phyloP scores from a whole-genome alignment of 129 eudicot genomes.

The Flaveria linearis region DNA sequence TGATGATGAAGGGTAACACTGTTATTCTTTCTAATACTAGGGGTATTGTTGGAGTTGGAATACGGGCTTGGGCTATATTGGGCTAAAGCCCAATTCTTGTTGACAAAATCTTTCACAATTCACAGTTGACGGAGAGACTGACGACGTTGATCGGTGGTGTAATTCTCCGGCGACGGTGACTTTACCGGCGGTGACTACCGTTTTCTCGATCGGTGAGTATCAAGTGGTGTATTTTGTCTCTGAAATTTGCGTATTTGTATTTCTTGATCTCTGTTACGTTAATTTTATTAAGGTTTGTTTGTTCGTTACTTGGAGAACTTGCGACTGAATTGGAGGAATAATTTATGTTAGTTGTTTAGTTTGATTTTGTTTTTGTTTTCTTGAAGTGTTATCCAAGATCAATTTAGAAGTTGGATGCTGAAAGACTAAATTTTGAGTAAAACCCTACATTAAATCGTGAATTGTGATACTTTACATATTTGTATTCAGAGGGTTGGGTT shows the following conservation, averaged over 20 bases:
- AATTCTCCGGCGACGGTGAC: conserved; percentile 20
- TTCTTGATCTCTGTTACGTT: background rate
- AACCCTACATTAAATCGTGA: background rate
- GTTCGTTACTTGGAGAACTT: conserved; percentile 3
- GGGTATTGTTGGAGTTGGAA: conserved; percentile 6
- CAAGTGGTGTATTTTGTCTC: background rate
- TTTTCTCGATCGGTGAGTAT: background rate
- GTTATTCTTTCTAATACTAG: background rate
- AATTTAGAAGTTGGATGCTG: background rate
- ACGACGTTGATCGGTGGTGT: conserved; percentile 11
- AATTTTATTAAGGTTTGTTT: background rate
- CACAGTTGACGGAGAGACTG: conserved; percentile 1
- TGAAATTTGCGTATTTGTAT: background rate
- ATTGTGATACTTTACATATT: background rate
- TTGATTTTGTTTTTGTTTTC: conserved; percentile 17
- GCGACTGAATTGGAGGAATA: conserved; percentile 18
- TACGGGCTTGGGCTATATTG: background rate
- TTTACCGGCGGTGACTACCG: conserved; percentile 12
- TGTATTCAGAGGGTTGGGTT: background rate
- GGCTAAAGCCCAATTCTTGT: conserved; percentile 15
- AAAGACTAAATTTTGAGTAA: background rate
- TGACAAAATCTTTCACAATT: conserved; percentile 4
- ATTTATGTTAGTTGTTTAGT: background rate
- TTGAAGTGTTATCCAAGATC: background rate
- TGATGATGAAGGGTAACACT: conserved; percentile 19